Evolutionary conservation across 176 grass and related monocot species (phyloP), one percentile per base, ranked within the genome.

Genomic region (Paspalum vaginatum): DNA sequence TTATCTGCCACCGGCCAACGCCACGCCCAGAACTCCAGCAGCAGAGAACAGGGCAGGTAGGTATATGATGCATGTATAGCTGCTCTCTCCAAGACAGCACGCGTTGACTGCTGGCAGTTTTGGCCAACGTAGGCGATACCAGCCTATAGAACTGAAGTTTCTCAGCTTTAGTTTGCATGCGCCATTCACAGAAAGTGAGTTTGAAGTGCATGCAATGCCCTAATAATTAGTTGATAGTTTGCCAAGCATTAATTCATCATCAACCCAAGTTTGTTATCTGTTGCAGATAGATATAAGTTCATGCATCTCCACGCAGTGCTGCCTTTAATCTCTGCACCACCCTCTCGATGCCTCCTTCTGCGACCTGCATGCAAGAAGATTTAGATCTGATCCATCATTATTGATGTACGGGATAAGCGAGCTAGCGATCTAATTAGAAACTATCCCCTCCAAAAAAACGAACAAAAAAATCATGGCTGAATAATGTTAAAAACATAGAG

Each of bases 291-390:
- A 4, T 11, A 4, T 15, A 42, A 5, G 41, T 21, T 65, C 60
- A 57, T 43, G 54, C 39, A 17, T 41, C 39, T 70, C 81, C 81
- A 37, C 72, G 50, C 32, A 89, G 18, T 17, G 72, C 60, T 65
- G 40, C 83, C 83, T 50, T 85, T 5, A 89, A 64, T 49, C 78
- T 38, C 50, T 85, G 87, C 59, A 81, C 78, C n/a, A 89, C 78
- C 83, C 77, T 78, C 12, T 73, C 83, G 64, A 89, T 85, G 48
- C 72, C 61, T 12, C 72, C 83, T 41, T 85, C 77, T 32, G 72
- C 72, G 0, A 89, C 32, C 87, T 89, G 52, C n/a, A 79, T 54
- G 53, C 17, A 55, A 26, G 56, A 55, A 26, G 56, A 25, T 59
- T 9, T 24, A n/a, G n/a, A 26, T 32, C 32, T 59, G 21, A 59